Conservation (phyloP, 495 filamentous ascomycete species). For the Aspergillus baeticus region DNA sequence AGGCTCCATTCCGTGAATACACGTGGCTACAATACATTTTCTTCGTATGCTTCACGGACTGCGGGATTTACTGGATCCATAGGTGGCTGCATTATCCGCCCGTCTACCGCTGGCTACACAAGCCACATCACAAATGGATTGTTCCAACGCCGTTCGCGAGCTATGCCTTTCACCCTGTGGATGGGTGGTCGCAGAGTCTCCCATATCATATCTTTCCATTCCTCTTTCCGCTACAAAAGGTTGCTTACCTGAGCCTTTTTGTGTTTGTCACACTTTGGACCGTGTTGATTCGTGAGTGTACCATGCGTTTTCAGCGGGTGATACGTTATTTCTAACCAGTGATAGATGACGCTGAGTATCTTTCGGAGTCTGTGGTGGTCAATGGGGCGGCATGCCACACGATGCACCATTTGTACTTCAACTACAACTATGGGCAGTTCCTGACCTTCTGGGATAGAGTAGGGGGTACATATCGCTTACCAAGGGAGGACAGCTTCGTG, state of each 20-base stretch:
- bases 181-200: slow-evolving; percentile 86
- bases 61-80: slow-evolving; percentile 90
- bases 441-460: slow-evolving; percentile 91
- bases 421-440: slow-evolving; percentile 97
- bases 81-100: slow-evolving; percentile 75
- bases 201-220: slow-evolving; percentile 93
- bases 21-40: slow-evolving; percentile 80
- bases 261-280: slow-evolving; percentile 94
- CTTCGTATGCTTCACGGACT: slow-evolving; percentile 90
- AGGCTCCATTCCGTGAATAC: slow-evolving; percentile 71
- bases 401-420: slow-evolving; percentile 93
- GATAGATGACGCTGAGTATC: slow-evolving; percentile 85
- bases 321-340: background rate
- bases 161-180: slow-evolving; percentile 91
- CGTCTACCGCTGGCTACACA: slow-evolving; percentile 86
- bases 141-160: slow-evolving; percentile 90
- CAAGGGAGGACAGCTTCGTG: slow-evolving; percentile 44
- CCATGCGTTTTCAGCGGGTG: background rate
- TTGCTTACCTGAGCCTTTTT: slow-evolving; percentile 80
- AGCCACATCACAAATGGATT: slow-evolving; percentile 98
- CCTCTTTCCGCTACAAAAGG: slow-evolving; percentile 87
- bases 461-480: slow-evolving; percentile 79
- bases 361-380: slow-evolving; percentile 74
- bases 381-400: slow-evolving; percentile 96
- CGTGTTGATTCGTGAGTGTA: slow-evolving; percentile 69